Percentiles rank a stretch among this genome's conserved stretches.
These are phyloP conservation scores for Umbelopsis sp. DNA, from an alignment of 192 early-diverging fungal genomes.

Conservation along the genomic window DNA sequence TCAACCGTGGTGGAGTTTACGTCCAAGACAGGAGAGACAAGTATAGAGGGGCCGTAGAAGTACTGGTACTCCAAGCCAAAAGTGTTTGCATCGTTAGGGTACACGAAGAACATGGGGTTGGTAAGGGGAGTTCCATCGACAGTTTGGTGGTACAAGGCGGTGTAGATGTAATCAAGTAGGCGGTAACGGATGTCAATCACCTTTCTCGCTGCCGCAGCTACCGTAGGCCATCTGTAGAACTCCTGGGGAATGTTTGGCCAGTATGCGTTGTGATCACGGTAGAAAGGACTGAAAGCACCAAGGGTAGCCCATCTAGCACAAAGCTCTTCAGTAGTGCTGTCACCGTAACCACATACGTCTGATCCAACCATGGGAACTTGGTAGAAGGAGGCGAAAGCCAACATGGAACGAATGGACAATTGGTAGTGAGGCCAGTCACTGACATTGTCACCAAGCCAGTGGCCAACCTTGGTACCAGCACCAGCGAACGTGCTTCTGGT, in stretches of 20 bases:
- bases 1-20: constrained; percentile 48
- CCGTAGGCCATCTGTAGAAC: constrained; percentile 52
- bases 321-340: constrained; percentile 58
- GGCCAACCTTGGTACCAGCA: constrained; percentile 36
- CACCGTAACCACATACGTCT: constrained; percentile 66
- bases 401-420: constrained; percentile 53
- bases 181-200: constrained; percentile 54
- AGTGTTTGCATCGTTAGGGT: constrained; percentile 29
- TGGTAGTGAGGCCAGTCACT: constrained; percentile 55
- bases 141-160: constrained; percentile 44
- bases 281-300: constrained; percentile 59
- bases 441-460: constrained; percentile 63
- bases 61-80: constrained; percentile 55
- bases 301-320: constrained; percentile 63
- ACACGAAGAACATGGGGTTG: constrained; percentile 53
- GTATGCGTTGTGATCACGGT: constrained; percentile 56
- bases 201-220: constrained; percentile 51
- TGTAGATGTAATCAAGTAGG: constrained; percentile 59
- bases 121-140: constrained; percentile 52
- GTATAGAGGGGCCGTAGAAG: constrained; percentile 52
- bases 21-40: constrained; percentile 55
- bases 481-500: constrained; percentile 22
- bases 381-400: constrained; percentile 63
- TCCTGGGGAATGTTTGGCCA: constrained; percentile 48
- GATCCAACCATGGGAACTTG: constrained; percentile 67